Evolutionary conservation across 2,329 filamentous ascomycete species (phyloP).

Genomic region (Diplodia sapinea): DNA sequence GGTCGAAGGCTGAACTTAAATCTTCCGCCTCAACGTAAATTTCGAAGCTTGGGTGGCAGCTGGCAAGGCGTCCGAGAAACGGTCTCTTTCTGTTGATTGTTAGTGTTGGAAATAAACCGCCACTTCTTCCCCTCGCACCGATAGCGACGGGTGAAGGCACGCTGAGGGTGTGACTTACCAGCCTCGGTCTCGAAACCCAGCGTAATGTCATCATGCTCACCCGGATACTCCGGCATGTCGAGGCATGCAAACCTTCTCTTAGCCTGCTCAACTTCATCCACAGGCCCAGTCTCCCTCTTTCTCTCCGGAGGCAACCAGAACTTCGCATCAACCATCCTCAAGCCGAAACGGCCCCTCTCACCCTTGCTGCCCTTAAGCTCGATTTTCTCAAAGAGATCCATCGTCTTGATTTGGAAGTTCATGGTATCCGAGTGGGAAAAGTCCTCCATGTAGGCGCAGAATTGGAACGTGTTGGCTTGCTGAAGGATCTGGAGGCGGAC

Average conservation of each 20-base stretch:
- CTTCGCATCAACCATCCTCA: constrained; percentile 87
- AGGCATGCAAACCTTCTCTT: constrained; percentile 80
- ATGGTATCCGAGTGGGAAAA: constrained; percentile 87
- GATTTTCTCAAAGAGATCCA: constrained; percentile 75
- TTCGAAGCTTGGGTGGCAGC: constrained; percentile 49
- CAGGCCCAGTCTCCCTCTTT: constrained; percentile 57
- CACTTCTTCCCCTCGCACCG: not conserved
- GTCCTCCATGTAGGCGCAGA: constrained; percentile 86
- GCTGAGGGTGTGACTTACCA: constrained; percentile 61
- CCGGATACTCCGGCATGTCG: constrained; percentile 85
- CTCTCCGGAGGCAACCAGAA: constrained; percentile 75
- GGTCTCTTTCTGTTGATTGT: constrained; percentile 51
- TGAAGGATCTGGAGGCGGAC: constrained; percentile 81
- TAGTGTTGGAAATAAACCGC: constrained; percentile 33
- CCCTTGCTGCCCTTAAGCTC: constrained; percentile 48
- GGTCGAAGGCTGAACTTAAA: constrained; percentile 34
- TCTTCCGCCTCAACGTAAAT: constrained; percentile 52
- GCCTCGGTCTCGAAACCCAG: constrained; percentile 81
- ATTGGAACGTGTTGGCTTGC: constrained; percentile 75
- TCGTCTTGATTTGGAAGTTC: constrained; percentile 84
- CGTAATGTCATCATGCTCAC: constrained; percentile 90
- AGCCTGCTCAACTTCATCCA: constrained; percentile 58
- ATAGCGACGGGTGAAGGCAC: too few relatives aligned
- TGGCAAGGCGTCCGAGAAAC: constrained; percentile 54
- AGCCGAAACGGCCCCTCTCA: constrained; percentile 37